phyloP scores from a whole-genome alignment of 495 filamentous ascomycete genomes.

The Tuber magnatum region DNA sequence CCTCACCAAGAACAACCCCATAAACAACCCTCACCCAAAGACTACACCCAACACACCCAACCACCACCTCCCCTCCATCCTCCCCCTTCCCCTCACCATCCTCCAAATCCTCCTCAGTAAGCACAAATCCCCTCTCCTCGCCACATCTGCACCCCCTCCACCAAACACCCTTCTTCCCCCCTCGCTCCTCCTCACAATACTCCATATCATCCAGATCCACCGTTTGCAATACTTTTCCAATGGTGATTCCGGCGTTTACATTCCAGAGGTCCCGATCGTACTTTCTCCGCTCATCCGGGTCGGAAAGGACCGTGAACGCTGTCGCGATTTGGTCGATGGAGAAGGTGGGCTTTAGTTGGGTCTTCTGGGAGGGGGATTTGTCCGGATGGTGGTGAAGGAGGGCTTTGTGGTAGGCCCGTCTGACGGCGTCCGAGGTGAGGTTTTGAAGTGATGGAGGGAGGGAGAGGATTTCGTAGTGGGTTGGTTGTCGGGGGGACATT shows the following conservation, averaged over 20 bases:
- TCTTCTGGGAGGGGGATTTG: slow-evolving; percentile 46
- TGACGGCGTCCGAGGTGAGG: slow-evolving; percentile 47
- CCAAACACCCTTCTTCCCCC: slow-evolving; percentile 49
- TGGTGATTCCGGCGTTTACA: background rate
- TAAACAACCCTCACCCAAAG: slow-evolving; percentile 72
- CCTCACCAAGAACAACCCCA: slow-evolving; percentile 53
- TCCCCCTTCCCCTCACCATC: slow-evolving; percentile 48
- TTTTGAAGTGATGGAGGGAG: slow-evolving; percentile 40
- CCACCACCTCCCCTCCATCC: slow-evolving; percentile 59
- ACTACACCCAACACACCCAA: slow-evolving; percentile 75
- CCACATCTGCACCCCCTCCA: slow-evolving; percentile 73
- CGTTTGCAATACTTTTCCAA: slow-evolving; percentile 55
- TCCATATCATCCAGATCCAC: slow-evolving; percentile 76
- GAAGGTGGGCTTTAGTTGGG: slow-evolving; percentile 18
- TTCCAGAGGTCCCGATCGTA: slow-evolving; percentile 52
- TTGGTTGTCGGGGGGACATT: slow-evolving; percentile 5
- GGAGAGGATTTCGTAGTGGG: slow-evolving; percentile 52
- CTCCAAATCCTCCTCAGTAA: slow-evolving; percentile 66
- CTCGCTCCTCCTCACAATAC: slow-evolving; percentile 47
- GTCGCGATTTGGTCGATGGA: slow-evolving; percentile 71
- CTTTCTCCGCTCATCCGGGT: slow-evolving; percentile 51
- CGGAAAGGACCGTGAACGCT: slow-evolving; percentile 65
- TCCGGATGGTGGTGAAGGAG: slow-evolving; percentile 77
- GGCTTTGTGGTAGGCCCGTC: slow-evolving; percentile 69
- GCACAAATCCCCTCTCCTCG: slow-evolving; percentile 61